These are phyloP conservation scores for Strobilomyces dryophilus DNA, from an alignment of 768 basidiomycete species.

Conservation along the genomic window DNA sequence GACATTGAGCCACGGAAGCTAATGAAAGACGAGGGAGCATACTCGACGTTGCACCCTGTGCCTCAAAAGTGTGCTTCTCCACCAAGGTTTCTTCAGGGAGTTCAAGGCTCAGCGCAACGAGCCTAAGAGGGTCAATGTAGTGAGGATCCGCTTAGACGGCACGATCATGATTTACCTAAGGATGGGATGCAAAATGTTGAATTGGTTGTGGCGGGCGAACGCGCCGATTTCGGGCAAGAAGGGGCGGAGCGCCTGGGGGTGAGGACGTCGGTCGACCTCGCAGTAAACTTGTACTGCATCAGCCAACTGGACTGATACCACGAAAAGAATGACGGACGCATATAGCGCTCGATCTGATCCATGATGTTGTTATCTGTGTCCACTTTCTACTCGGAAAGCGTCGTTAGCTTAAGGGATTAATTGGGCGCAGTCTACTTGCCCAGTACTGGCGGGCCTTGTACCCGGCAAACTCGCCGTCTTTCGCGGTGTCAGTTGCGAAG, in stretches of 20 bases:
- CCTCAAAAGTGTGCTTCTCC: conserved; percentile 42
- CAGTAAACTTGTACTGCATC: conserved; percentile 39
- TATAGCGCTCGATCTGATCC: conserved; percentile 64
- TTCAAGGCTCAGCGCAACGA: conserved; percentile 48
- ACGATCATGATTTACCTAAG: conserved; percentile 33
- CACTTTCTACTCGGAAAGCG: conserved; percentile 41
- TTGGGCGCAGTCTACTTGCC: conserved; percentile 26
- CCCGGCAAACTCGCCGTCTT: conserved; percentile 44
- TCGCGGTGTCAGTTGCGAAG: conserved; percentile 36
- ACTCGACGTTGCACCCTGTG: conserved; percentile 38
- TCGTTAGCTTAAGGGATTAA: not conserved
- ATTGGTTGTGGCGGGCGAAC: conserved; percentile 50
- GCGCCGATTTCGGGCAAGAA: conserved; percentile 48
- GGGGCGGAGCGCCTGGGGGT: conserved; percentile 46
- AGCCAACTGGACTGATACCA: not conserved
- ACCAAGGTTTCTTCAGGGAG: conserved; percentile 50
- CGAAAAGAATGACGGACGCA: conserved; percentile 34
- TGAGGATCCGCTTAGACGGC: not conserved
- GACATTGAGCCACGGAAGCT: not conserved
- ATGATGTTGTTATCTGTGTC: conserved; percentile 44
- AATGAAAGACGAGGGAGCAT: not conserved
- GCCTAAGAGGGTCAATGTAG: conserved; percentile 24
- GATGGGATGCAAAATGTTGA: conserved; percentile 44
- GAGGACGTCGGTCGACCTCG: conserved; percentile 39
- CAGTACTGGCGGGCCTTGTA: conserved; percentile 48